Conservation (phyloP, 2,329 filamentous ascomycete species). For the Colletotrichum truncatum region DNA sequence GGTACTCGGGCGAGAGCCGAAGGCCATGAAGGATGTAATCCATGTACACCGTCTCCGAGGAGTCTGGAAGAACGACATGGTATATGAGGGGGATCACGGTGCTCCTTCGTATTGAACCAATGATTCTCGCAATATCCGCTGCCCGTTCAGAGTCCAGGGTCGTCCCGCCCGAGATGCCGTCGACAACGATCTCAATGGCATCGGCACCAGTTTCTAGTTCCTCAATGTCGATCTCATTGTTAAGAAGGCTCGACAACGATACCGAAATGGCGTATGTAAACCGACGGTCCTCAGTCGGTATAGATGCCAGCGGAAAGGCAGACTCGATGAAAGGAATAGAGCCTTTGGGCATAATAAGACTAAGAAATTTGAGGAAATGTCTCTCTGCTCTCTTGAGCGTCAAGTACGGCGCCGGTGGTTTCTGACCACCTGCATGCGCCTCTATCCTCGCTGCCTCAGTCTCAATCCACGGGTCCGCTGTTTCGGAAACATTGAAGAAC, state of each 20-base stretch:
- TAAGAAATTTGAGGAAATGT: slow-evolving; percentile 75
- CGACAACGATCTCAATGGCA: slow-evolving; percentile 70
- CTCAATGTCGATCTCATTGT: slow-evolving; percentile 66
- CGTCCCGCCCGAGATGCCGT: slow-evolving; percentile 35
- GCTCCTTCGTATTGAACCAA: slow-evolving; percentile 69
- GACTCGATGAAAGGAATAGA: slow-evolving; percentile 68
- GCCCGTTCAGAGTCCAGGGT: slow-evolving; percentile 44
- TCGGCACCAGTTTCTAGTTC: slow-evolving; percentile 73
- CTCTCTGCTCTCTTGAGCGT: slow-evolving; percentile 74
- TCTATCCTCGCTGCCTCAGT: slow-evolving; percentile 21
- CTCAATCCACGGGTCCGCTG: slow-evolving; percentile 28
- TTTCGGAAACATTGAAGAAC: slow-evolving; percentile 78
- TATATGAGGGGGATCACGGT: slow-evolving; percentile 69
- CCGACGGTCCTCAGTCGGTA: slow-evolving; percentile 66
- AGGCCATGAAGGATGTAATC: slow-evolving; percentile 68
- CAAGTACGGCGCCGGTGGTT: slow-evolving; percentile 66
- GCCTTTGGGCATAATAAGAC: slow-evolving; percentile 64
- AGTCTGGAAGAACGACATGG: slow-evolving; percentile 53
- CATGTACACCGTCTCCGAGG: slow-evolving; percentile 53
- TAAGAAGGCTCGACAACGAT: slow-evolving; percentile 64
- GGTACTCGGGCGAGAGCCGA: slow-evolving; percentile 69
- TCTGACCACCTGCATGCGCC: slow-evolving; percentile 39
- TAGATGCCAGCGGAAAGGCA: slow-evolving; percentile 71
- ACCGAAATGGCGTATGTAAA: slow-evolving; percentile 76
- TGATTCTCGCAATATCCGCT: slow-evolving; percentile 63